These are phyloP conservation scores for Ceriops decandra DNA, from an alignment of 345 rosid species.

Conservation along the genomic window DNA sequence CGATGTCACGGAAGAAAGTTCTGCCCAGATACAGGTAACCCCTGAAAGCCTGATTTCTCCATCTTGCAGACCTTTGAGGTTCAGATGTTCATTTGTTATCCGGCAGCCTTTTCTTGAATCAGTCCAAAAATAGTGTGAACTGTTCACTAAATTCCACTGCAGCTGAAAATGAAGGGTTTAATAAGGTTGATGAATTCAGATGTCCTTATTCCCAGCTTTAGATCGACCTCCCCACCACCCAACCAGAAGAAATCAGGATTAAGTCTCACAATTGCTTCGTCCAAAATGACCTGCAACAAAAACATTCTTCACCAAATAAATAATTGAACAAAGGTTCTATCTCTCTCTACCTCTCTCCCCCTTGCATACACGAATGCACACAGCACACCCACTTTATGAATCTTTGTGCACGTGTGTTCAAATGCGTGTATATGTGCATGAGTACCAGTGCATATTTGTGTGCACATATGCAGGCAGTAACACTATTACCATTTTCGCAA, in stretches of 20 bases:
- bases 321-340: background rate
- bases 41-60: background rate
- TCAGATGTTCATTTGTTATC: conserved; percentile 1
- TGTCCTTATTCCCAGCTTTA: conserved; percentile 84
- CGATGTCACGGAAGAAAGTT: background rate
- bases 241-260: conserved; percentile 83
- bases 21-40: background rate
- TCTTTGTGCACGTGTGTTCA: no score
- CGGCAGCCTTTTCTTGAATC: background rate
- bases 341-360: background rate
- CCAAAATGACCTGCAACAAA: conserved; percentile 78
- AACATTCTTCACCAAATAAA: conserved; percentile 2
- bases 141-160: conserved; percentile 39
- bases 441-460: background rate
- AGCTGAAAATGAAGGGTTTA: conserved; percentile 69
- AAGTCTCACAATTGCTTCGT: conserved; percentile 80
- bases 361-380: no score
- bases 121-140: conserved; percentile 1
- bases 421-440: no score
- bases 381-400: no score
- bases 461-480: background rate
- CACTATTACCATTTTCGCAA: background rate
- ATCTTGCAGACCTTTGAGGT: background rate
- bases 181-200: conserved; percentile 60
- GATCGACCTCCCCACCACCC: conserved; percentile 85